Conservation (phyloP, 306 rosid species). For the Aeschynomene evenia region DNA sequence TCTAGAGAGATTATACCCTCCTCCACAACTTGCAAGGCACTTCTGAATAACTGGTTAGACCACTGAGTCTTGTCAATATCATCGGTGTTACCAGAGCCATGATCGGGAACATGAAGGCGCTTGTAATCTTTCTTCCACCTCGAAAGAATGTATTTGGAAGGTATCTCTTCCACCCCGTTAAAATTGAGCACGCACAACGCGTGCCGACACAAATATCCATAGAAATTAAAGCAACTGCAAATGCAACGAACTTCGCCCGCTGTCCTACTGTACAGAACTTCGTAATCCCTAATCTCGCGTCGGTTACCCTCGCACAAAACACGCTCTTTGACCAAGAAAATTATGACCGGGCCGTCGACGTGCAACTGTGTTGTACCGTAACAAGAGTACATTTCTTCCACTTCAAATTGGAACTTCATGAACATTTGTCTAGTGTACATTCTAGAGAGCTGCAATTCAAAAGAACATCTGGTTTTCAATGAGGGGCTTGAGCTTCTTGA, state of each 20-base stretch:
- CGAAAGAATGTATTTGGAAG: conserved; percentile 59
- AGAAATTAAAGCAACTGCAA: conserved; percentile 85
- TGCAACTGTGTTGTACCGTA: conserved; percentile 85
- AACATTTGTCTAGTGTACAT: conserved; percentile 72
- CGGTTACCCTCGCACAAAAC: conserved; percentile 67
- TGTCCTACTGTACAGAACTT: conserved; percentile 81
- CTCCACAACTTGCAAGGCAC: conserved; percentile 87
- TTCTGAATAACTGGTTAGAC: conserved; percentile 65
- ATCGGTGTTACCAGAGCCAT: conserved; percentile 33
- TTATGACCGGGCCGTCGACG: conserved; percentile 67
- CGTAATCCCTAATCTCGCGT: conserved; percentile 78
- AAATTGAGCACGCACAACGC: conserved; percentile 82
- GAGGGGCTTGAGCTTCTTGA: conserved; percentile 79
- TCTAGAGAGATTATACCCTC: conserved; percentile 78
- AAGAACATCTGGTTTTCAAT: conserved; percentile 84
- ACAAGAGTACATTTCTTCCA: conserved; percentile 93
- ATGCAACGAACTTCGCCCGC: conserved; percentile 92
- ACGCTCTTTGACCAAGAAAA: conserved; percentile 91
- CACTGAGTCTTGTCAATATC: conserved; percentile 53
- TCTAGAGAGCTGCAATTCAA: conserved; percentile 84
- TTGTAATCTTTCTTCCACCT: conserved; percentile 95
- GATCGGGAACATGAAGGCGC: conserved; percentile 60
- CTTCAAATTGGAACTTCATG: conserved; percentile 79
- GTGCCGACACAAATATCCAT: conserved; percentile 88
- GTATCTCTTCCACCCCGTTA: conserved; percentile 93